phyloP scores from a whole-genome alignment of 345 rosid species.

The Triadica sebifera region DNA sequence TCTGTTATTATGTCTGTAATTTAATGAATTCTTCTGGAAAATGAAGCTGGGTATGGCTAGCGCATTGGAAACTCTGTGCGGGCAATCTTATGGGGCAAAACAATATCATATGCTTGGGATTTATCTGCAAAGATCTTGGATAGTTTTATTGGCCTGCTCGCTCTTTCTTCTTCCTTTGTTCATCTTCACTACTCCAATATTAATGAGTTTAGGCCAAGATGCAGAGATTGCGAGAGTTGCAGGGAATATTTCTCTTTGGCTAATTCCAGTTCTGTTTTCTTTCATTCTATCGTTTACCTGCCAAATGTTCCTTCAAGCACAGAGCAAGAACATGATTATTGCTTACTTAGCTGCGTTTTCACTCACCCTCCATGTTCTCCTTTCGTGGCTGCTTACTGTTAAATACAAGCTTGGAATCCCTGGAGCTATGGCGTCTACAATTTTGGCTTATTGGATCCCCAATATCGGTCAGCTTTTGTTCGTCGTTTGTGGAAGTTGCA shows the following conservation, averaged over 20 bases:
- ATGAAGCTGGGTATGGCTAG: conserved; percentile 87
- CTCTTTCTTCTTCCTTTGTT: conserved; percentile 52
- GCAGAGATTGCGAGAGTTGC: conserved; percentile 42
- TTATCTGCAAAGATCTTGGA: conserved; percentile 85
- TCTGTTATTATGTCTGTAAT: no score
- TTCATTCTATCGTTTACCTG: conserved; percentile 54
- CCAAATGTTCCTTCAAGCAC: conserved; percentile 83
- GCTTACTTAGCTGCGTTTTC: conserved; percentile 57
- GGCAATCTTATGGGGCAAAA: conserved; percentile 76
- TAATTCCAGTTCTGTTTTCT: conserved; percentile 49
- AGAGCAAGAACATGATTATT: conserved; percentile 72
- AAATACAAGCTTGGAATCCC: conserved; percentile 50
- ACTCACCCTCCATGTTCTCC: conserved; percentile 40
- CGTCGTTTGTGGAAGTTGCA: conserved; percentile 60
- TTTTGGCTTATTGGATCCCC: conserved; percentile 72
- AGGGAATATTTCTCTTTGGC: conserved; percentile 46
- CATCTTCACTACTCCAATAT: conserved; percentile 48
- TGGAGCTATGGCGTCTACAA: conserved; percentile 62
- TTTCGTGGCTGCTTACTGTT: conserved; percentile 64
- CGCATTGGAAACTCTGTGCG: conserved; percentile 77
- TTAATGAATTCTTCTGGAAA: no score
- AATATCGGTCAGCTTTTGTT: conserved; percentile 65
- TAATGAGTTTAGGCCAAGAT: conserved; percentile 59
- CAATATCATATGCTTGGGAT: conserved; percentile 78
- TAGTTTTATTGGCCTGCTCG: conserved; percentile 39